Base-by-base conservation (phyloP, 106 monocot genomes). In the Apostasia shenzhenica region DNA sequence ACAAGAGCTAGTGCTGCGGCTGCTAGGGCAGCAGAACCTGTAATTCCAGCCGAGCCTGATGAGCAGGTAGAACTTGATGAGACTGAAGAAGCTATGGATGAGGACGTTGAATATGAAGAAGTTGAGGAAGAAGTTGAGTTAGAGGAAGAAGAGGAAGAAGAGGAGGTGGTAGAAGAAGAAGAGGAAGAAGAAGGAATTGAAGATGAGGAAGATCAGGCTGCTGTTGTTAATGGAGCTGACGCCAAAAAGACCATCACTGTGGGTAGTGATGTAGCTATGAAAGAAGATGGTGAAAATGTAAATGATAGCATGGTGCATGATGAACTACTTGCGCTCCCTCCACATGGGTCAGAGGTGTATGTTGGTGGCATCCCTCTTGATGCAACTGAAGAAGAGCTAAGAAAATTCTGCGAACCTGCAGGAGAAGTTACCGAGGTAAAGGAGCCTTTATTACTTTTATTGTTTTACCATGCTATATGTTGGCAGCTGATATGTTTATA, bases 301-400 rank as follows among this genome's bases (percentile, higher is more conserved):
- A 73, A 71, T n/a, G 77, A 75, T 43, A 77, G 81, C 48, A 65
- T 69, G 59, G 81, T 84, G 60, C 78, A 84, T 58, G 77, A 77
- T 8, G 86, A 89, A 54, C 84, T 94, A 51, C 78, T 94, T 41
- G 73, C 89, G 61, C 86, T 84, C 63, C 93, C 93, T 68, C 84
- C 93, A 4, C 93, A 94, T 73, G 93, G 93, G 0, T 86, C 89
- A 54, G 93, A 90, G 68, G 77, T 94, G 56, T 90, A 94, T 81
- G 38, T 90, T 49, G 93, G 86, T 9, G 80, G 80, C 37, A 76
- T 94, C 11, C 80, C 89, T 10, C 64, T 54, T 60, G 80, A 84
- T 76, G 79, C 74, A 14, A 78, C 81, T 47, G 75, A 84, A 67
- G 82, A 80, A 54, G 86, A 94, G 39, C 66, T 94, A 45, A 89